phyloP scores from a whole-genome alignment of 2,329 filamentous ascomycete genomes.

The Botrytis hyacinthi region DNA sequence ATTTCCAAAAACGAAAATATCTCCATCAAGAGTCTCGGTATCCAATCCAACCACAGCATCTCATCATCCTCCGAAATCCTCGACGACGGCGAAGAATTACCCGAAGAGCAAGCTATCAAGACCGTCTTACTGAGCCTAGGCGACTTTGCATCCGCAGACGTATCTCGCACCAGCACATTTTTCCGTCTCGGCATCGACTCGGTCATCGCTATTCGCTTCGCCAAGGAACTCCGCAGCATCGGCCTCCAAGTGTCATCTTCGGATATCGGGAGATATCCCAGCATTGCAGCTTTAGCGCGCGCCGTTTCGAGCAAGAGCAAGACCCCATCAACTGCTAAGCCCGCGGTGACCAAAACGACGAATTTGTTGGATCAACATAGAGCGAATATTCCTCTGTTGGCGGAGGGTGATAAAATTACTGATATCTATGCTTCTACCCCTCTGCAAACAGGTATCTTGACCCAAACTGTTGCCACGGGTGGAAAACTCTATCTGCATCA shows the following conservation, averaged over 20 bases:
- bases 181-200: conserved; percentile 41
- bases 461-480: conserved; percentile 36
- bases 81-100: background rate
- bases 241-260: conserved; percentile 42
- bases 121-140: background rate
- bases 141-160: background rate
- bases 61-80: background rate
- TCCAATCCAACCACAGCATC: background rate
- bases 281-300: conserved; percentile 43
- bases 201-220: conserved; percentile 43
- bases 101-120: background rate
- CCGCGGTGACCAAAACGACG: background rate
- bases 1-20: background rate
- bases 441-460: conserved; percentile 42
- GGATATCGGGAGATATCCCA: conserved; percentile 45
- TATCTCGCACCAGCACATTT: conserved; percentile 33
- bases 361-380: background rate
- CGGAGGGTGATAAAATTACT: conserved; percentile 27
- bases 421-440: conserved; percentile 42
- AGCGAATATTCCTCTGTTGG: background rate
- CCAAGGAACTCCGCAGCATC: conserved; percentile 37
- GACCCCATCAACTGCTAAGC: background rate
- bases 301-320: background rate
- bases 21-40: conserved; percentile 2
- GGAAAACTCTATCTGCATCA: conserved; percentile 40